A percentile compares a stretch with the other conserved stretches of the same genome.
These are phyloP conservation scores for Sugiyamaella japonica DNA, from an alignment of 1,139 yeast genomes.

Conservation along the genomic window DNA sequence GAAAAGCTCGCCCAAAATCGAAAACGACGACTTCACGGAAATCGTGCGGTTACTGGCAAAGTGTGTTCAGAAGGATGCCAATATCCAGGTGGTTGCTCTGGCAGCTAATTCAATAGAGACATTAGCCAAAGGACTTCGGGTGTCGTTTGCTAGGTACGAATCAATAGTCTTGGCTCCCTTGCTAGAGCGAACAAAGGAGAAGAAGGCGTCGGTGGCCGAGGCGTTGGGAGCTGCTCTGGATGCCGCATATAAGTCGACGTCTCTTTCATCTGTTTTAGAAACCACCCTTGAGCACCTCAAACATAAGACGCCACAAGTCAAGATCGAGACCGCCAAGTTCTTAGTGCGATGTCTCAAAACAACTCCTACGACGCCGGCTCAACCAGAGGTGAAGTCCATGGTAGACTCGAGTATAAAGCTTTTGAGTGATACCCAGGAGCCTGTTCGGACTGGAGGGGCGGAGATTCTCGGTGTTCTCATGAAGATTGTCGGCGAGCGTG, in stretches of 20 bases:
- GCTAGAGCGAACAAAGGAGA: slow-evolving; percentile 84
- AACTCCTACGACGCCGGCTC: slow-evolving; percentile 52
- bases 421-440: slow-evolving; percentile 79
- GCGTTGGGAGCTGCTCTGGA: slow-evolving; percentile 67
- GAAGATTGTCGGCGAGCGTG: slow-evolving; percentile 78
- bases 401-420: slow-evolving; percentile 59
- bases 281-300: slow-evolving; percentile 60
- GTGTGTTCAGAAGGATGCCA: slow-evolving; percentile 77
- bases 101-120: slow-evolving; percentile 70
- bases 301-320: slow-evolving; percentile 83
- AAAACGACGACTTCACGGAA: slow-evolving; percentile 66
- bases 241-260: slow-evolving; percentile 54
- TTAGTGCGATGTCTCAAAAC: slow-evolving; percentile 63
- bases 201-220: slow-evolving; percentile 73
- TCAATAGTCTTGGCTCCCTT: slow-evolving; percentile 58
- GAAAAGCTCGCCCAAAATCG: slow-evolving; percentile 47
- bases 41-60: slow-evolving; percentile 63
- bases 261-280: slow-evolving; percentile 60
- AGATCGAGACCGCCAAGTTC: slow-evolving; percentile 65
- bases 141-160: slow-evolving; percentile 56
- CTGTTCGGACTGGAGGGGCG: slow-evolving; percentile 76
- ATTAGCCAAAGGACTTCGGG: slow-evolving; percentile 67
- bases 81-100: slow-evolving; percentile 78
- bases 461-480: slow-evolving; percentile 79
- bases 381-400: slow-evolving; percentile 56